Evolutionary conservation across 805 yeast species (phyloP).

Genomic region (Yarrowia sp.): DNA sequence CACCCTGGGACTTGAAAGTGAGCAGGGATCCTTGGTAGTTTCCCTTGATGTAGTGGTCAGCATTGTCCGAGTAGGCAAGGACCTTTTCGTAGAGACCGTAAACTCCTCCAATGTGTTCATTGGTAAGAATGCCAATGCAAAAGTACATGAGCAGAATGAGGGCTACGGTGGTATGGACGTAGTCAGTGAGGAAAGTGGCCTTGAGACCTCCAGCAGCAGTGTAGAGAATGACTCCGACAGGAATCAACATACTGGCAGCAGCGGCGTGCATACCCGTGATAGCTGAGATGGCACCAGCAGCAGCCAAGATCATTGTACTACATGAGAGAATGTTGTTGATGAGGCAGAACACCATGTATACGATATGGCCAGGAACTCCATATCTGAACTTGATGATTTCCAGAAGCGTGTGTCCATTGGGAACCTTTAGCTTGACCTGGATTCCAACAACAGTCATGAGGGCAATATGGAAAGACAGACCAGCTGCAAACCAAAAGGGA

Average conservation of each 20-base stretch:
- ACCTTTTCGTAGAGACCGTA: conserved; percentile 45
- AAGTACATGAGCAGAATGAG: conserved; percentile 30
- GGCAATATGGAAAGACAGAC: conserved; percentile 74
- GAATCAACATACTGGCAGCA: conserved; percentile 48
- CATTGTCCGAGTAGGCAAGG: conserved; percentile 41
- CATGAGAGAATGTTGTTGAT: conserved; percentile 35
- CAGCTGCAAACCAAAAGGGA: conserved; percentile 70
- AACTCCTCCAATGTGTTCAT: conserved; percentile 46
- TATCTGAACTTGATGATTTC: conserved; percentile 71
- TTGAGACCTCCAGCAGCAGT: conserved; percentile 52
- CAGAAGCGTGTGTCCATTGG: conserved; percentile 74
- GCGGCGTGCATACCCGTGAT: conserved; percentile 47
- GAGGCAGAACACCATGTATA: conserved; percentile 27
- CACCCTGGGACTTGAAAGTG: conserved; percentile 41
- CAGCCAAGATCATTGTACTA: conserved; percentile 44
- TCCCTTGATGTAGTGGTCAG: conserved; percentile 29
- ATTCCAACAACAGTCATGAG: conserved; percentile 72
- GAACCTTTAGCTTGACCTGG: conserved; percentile 73
- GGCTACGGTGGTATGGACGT: conserved; percentile 48
- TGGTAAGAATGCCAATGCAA: conserved; percentile 39
- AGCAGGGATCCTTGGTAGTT: conserved; percentile 42
- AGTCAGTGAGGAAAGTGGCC: conserved; percentile 53
- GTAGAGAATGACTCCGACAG: conserved; percentile 50
- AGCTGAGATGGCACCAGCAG: conserved; percentile 44
- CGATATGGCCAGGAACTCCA: conserved; percentile 55